phyloP scores from a whole-genome alignment of 495 filamentous ascomycete species.

The Penicillium angulare region DNA sequence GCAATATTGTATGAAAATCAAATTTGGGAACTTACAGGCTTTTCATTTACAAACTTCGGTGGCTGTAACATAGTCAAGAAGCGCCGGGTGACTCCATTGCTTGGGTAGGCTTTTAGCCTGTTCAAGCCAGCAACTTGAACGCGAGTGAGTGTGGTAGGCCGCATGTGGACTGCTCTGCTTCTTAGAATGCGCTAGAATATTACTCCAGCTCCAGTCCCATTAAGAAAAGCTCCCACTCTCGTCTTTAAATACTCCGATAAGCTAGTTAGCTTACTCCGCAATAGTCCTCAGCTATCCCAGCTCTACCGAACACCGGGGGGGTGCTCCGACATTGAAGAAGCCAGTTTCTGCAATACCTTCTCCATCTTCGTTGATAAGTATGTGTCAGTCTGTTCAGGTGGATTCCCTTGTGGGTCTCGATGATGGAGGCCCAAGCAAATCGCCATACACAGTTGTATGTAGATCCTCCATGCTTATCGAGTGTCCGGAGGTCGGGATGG shows the following conservation, averaged over 20 bases:
- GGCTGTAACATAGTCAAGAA: constrained; percentile 25
- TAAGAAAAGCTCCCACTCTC: neutral
- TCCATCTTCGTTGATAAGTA: no score
- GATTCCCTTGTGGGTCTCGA: no score
- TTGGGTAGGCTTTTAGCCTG: neutral
- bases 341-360: neutral
- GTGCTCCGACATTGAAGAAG: neutral
- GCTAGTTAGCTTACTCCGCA: no score
- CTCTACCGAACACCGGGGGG: neutral
- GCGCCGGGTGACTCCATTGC: constrained; percentile 7
- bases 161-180: constrained; percentile 16
- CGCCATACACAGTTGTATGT: no score
- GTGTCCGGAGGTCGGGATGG: no score
- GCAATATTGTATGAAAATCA: neutral
- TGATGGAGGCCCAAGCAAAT: no score
- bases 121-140: constrained; percentile 1
- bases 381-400: no score
- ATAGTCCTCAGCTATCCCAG: no score
- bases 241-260: no score
- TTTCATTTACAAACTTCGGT: constrained; percentile 35
- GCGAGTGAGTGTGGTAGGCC: constrained; percentile 8
- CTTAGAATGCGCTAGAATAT: no score
- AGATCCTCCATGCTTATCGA: no score
- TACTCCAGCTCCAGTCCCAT: neutral
- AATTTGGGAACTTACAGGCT: constrained; percentile 14